Evolutionary conservation across 805 yeast species (phyloP).

Genomic region (Saturnispora zaruensis): DNA sequence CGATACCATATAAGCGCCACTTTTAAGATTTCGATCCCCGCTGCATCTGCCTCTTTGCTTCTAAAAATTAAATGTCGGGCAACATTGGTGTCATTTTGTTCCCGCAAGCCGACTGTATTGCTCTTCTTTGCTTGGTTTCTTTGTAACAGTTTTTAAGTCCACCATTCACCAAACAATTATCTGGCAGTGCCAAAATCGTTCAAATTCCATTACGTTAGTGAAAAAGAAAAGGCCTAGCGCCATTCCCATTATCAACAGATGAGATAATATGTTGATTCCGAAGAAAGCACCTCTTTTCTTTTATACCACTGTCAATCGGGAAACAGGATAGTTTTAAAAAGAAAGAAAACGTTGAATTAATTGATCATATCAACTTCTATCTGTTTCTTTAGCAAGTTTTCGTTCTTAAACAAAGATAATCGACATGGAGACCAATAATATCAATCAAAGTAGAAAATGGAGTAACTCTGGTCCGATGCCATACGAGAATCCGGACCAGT

Average conservation of each 20-base stretch:
- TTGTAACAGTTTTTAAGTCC: neutral
- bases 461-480: constrained; percentile 2
- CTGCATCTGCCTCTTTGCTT: too few relatives aligned
- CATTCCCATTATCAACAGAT: neutral
- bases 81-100: neutral
- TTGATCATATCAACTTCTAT: neutral
- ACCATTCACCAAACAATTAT: neutral
- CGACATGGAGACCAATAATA: neutral
- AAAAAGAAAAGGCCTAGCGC: neutral
- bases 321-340: neutral
- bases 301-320: neutral
- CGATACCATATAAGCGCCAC: neutral
- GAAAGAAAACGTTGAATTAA: neutral
- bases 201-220: neutral
- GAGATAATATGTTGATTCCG: neutral
- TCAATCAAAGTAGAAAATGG: constrained; percentile 3
- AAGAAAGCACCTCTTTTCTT: neutral
- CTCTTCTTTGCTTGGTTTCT: neutral
- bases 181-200: too few relatives aligned
- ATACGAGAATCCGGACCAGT: constrained; percentile 5
- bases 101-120: neutral
- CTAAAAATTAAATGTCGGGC: too few relatives aligned
- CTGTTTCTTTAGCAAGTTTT: neutral
- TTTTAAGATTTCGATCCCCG: too few relatives aligned
- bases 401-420: neutral